A percentile compares a stretch with the other conserved stretches of the same genome.
Conservation (phyloP, 305 asterid genomes). For the Fraxinus paxiana region DNA sequence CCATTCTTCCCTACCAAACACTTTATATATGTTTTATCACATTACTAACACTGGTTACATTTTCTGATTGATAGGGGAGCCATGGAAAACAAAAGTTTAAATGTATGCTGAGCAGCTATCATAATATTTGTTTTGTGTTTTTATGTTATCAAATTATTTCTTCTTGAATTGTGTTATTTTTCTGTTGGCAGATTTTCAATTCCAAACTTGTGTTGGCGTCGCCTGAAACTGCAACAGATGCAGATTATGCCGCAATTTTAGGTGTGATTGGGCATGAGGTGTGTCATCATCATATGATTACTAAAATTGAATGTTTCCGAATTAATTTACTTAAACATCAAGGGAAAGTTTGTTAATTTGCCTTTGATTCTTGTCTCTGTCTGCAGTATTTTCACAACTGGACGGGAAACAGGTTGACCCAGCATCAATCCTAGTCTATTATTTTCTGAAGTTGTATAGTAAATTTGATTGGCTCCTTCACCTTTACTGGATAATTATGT, state of each 20-base stretch:
- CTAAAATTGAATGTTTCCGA: neutral
- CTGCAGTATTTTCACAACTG: conserved; percentile 93
- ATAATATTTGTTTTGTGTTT: neutral
- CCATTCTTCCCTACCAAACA: neutral
- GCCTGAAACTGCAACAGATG: conserved; percentile 85
- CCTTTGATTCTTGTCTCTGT: conserved; percentile 21
- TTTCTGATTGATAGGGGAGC: conserved; percentile 67
- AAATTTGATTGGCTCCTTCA: neutral
- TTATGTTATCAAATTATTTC: neutral
- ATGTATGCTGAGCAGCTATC: conserved; percentile 41
- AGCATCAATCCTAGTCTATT: conserved; percentile 1
- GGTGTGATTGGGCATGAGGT: conserved; percentile 94
- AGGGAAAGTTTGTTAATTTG: neutral
- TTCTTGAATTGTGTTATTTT: conserved; percentile 11
- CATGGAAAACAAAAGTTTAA: conserved; percentile 94
- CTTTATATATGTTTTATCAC: neutral
- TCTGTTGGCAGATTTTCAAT: conserved; percentile 62
- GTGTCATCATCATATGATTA: conserved; percentile 7
- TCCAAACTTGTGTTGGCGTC: conserved; percentile 85
- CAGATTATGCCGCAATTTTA: conserved; percentile 84
- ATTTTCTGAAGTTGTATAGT: neutral
- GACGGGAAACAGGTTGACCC: conserved; percentile 82
- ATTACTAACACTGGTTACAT: conserved; percentile 9
- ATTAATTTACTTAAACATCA: neutral
- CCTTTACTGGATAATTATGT: neutral